These are phyloP conservation scores for Didymella exigua DNA, from an alignment of 2,329 filamentous ascomycete genomes.

Conservation along the genomic window DNA sequence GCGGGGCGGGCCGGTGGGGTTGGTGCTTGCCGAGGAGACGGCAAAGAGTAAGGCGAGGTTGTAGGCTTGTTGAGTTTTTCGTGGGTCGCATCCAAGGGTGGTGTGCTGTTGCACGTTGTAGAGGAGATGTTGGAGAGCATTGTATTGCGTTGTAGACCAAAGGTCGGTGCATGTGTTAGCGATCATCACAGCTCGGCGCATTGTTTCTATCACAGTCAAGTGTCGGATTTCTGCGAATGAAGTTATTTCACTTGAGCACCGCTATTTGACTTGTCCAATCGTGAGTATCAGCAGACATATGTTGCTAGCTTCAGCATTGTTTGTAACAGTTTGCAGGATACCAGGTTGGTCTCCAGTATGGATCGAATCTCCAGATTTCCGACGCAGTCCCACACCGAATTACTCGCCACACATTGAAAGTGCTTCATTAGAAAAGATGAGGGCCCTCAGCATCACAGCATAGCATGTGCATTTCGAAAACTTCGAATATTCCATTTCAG, in stretches of 20 bases:
- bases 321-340: neutral
- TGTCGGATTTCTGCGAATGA: neutral
- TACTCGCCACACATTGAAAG: neutral
- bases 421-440: neutral
- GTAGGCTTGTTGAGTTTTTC: constrained; percentile 17
- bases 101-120: neutral
- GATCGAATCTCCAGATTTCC: too few relatives aligned
- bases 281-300: neutral
- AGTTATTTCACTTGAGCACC: neutral
- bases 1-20: constrained; percentile 45
- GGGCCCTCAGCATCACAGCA: neutral
- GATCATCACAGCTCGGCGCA: constrained; percentile 7
- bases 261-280: neutral
- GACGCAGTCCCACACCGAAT: too few relatives aligned
- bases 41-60: constrained; percentile 40
- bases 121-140: neutral
- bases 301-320: neutral
- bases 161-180: neutral
- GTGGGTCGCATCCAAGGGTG: neutral
- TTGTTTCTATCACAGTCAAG: neutral
- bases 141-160: neutral
- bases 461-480: neutral
- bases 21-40: constrained; percentile 51
- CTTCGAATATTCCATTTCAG: neutral
- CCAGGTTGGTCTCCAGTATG: neutral